Evolutionary conservation across 768 basidiomycete genomes (phyloP).

Genomic region (Hirschioporus abietinus): DNA sequence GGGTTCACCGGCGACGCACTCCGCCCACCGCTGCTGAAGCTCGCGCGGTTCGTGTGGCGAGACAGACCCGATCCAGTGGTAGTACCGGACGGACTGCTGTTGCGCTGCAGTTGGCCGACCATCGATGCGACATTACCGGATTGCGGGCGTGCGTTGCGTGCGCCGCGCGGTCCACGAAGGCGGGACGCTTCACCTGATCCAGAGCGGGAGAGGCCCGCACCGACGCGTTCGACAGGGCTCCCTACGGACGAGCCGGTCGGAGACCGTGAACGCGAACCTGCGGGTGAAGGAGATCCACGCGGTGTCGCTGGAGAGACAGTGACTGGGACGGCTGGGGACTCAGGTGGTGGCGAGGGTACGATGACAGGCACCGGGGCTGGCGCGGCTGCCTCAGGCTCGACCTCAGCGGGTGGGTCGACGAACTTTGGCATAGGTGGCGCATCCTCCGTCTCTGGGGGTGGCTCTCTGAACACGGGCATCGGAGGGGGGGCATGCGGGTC

Average conservation of each 20-base stretch:
- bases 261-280: constrained; percentile 23
- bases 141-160: constrained; percentile 41
- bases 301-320: constrained; percentile 31
- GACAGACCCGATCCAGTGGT: neutral
- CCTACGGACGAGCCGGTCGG: constrained; percentile 16
- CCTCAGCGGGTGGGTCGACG: constrained; percentile 19
- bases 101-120: neutral
- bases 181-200: constrained; percentile 35
- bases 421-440: constrained; percentile 15
- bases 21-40: neutral
- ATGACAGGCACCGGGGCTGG: constrained; percentile 8
- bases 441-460: constrained; percentile 43
- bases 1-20: constrained; percentile 7
- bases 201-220: constrained; percentile 37
- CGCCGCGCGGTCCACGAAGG: constrained; percentile 45
- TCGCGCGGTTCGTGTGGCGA: neutral
- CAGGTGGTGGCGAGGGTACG: constrained; percentile 11
- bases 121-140: constrained; percentile 30
- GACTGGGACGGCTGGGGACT: constrained; percentile 27
- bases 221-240: constrained; percentile 1
- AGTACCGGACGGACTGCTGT: neutral
- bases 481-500: constrained; percentile 19
- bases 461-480: constrained; percentile 50
- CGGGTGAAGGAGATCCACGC: constrained; percentile 18
- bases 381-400: constrained; percentile 10